Evolutionary conservation across 1,284 basidiomycete species (phyloP), one percentile per base, ranked within the genome.

Genomic region (Cutaneotrichosporon cutaneum): DNA sequence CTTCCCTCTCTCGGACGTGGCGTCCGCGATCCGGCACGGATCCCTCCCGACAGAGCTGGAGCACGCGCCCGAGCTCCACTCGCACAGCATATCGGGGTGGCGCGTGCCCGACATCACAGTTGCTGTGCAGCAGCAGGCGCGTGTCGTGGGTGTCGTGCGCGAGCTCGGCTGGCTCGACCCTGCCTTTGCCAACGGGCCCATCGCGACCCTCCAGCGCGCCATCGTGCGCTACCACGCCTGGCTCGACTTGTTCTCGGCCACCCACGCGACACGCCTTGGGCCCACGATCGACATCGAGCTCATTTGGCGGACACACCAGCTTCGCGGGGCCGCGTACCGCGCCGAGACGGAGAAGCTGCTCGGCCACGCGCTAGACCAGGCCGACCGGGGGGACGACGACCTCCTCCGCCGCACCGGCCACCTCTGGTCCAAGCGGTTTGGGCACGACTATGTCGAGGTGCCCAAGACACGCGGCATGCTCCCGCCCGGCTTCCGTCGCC

Each of bases 221-320:
- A 67, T 73, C 9, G 75, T 75, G 1, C 62, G 76, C 39, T 72
- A 79, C 69, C 69, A 75, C 58, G 73, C 73, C 24, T 77, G 73
- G 69, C 68, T 77, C 21, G 73, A 77, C 54, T 63, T 77, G 45
- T 69, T 70, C 61, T 54, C 63, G 16, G 57, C 70, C 2, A 68
- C 62, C 35, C 39, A 30, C 16, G 56, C 54, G 18, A 36, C 55
- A 16, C 69, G 66, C 50, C 64, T 73, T 22, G 67, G 69, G 9
- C 63, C 66, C 16, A 66, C 70, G 3, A 53, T 72, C 26, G 77
- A 78, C 55, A 77, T 80, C 54, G 76, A 78, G 57, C 66, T 78
- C 24, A 72, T 72, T 8, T 78, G 77, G 78, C 75, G 76, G 53
- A 78, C 78, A 7, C 78, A 80, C 58, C 74, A 79, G 59, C 72